Evolutionary conservation across 2,329 filamentous ascomycete species (phyloP), one percentile per base, ranked within the genome.

Genomic region (Scedosporium apiospermum): DNA sequence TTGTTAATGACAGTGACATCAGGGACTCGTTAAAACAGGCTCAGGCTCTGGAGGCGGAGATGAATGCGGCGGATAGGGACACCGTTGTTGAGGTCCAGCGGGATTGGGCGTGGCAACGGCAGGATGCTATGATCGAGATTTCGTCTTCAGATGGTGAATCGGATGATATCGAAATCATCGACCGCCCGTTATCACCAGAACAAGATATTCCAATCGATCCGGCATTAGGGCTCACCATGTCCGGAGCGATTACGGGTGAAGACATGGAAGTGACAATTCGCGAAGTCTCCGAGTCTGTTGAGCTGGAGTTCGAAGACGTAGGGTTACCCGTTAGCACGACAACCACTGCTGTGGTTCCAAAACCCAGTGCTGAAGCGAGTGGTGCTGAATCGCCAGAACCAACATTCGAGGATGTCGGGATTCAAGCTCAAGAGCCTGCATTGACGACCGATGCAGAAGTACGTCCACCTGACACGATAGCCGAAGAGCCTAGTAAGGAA

Each of bases 1-100:
- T 95, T 69, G 75, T 77, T 2, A 82, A 86, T 65, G 75, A 85
- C 5, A 80, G 81, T 1, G 89, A 92, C 63, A 85, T 93, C 38
- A 80, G 88, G 64, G 81, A 87, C 59, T 80, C 82, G 27, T 74
- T 86, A 64, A 83, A 82, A 67, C 81, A 84, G 63, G 83, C 86
- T 74, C 81, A 75, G 66, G 82, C 76, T 68, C 78, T 72, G 58
- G 83, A 88, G 58, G 74, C 64, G 21, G 81, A 84, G 63, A 84
- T 89, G 63, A 85, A 88, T 63, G 87, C 87, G 21, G 82, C 88
- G 63, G 84, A 89, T 67, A 75, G 81, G 27, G 79, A 83, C 59
- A 77, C 80, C 63, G 81, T 85, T 0, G 74, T 80, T 55, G 84
- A 86, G 67, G 82, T 86, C 58, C 77, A 84, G 51, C 76, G 77